Evolutionary conservation across 805 yeast species (phyloP).

Genomic region (Suhomyces vadensis): DNA sequence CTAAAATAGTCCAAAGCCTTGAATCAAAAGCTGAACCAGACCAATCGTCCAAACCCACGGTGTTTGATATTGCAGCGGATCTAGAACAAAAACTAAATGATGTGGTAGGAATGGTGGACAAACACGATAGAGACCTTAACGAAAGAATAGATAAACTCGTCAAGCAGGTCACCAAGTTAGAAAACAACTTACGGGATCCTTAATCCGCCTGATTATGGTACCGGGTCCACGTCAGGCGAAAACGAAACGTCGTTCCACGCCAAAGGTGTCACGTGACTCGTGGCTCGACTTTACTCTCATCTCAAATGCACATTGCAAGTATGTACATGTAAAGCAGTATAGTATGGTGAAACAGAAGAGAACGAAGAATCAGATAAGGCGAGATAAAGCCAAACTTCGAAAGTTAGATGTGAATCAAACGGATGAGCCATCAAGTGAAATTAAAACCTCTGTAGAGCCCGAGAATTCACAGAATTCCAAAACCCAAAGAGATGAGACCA

Average conservation of each 20-base stretch:
- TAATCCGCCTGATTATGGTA: neutral
- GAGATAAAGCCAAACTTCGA: constrained; percentile 46
- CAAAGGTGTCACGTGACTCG: neutral
- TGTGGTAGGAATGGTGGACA: constrained; percentile 23
- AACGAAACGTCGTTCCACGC: too few relatives aligned
- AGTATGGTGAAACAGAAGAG: constrained; percentile 32
- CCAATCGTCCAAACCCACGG: constrained; percentile 11
- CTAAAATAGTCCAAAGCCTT: neutral
- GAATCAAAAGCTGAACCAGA: constrained; percentile 11
- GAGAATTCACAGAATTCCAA: neutral
- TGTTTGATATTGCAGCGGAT: constrained; percentile 36
- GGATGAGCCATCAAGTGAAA: neutral
- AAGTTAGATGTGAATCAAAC: constrained; percentile 21
- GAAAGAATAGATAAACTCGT: constrained; percentile 26
- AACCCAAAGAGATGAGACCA: neutral
- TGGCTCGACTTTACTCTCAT: neutral
- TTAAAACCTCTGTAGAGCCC: neutral
- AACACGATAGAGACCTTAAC: constrained; percentile 30
- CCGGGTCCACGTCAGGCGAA: too few relatives aligned
- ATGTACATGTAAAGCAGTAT: neutral
- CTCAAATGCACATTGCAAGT: neutral
- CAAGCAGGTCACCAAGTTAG: constrained; percentile 18
- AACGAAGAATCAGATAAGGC: constrained; percentile 54
- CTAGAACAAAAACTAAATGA: constrained; percentile 29
- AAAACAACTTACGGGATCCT: constrained; percentile 3